Conservation (phyloP, 2,329 filamentous ascomycete species). For the Talaromyces albobiverticillius region DNA sequence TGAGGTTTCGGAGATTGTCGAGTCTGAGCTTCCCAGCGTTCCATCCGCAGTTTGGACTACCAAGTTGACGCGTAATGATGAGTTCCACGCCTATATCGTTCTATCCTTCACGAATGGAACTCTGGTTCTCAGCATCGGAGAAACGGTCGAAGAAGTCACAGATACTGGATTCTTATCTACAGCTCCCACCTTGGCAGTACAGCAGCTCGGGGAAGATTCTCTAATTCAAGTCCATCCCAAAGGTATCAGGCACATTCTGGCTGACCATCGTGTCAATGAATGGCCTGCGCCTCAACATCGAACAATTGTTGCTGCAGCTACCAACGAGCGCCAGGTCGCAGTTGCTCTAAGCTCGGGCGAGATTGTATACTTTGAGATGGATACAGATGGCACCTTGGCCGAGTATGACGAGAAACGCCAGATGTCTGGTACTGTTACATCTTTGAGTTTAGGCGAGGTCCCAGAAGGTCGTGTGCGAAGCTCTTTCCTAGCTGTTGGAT, state of each 20-base stretch:
- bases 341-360: slow-evolving; percentile 93
- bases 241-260: slow-evolving; percentile 86
- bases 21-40: slow-evolving; percentile 83
- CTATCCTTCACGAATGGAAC: slow-evolving; percentile 88
- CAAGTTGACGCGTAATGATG: slow-evolving; percentile 74
- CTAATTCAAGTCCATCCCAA: slow-evolving; percentile 95
- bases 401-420: slow-evolving; percentile 95
- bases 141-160: slow-evolving; percentile 92
- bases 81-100: slow-evolving; percentile 93
- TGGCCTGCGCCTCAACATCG: slow-evolving; percentile 93
- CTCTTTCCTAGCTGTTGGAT: slow-evolving; percentile 92
- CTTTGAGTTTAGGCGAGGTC: slow-evolving; percentile 87
- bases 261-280: slow-evolving; percentile 74
- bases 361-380: slow-evolving; percentile 98
- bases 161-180: slow-evolving; percentile 89
- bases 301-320: slow-evolving; percentile 90
- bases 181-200: slow-evolving; percentile 85
- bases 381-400: slow-evolving; percentile 81
- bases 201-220: slow-evolving; percentile 89
- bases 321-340: slow-evolving; percentile 89
- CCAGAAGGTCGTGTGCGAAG: slow-evolving; percentile 86
- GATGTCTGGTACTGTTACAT: slow-evolving; percentile 93
- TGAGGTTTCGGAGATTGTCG: slow-evolving; percentile 92
- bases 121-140: slow-evolving; percentile 88
- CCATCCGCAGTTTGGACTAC: slow-evolving; percentile 94